Evolutionary conservation across 2,329 filamentous ascomycete genomes (phyloP), one percentile per base, ranked within the genome.

Genomic region (Blastomyces silverae): DNA sequence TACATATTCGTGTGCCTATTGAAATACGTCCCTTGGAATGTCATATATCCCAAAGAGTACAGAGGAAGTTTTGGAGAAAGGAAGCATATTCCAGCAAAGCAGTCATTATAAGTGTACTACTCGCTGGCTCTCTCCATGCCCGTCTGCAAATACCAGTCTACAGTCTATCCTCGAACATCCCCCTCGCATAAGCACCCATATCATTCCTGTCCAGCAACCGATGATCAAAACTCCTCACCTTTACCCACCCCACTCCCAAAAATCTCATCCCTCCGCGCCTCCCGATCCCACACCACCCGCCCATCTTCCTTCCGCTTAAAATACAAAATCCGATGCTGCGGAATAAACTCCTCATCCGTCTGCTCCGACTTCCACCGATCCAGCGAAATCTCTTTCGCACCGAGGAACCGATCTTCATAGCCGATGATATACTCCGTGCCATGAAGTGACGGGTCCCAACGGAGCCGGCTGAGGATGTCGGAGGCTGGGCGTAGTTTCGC

Each of bases 281-380:
- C 75, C 52, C 82, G 75, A 69, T 84, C 81, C 82, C 83, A 85
- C 1, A 85, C 76, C 44, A 79, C 69, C 31, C 78, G 76, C 22
- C 73, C 77, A 59, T 75, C 69, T 6, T 69, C 70, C 42, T 71
- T 73, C 66, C 76, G 76, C 67, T 78, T 80, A 67, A 84, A 80
- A 66, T 82, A 81, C 64, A 81, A 66, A 22, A 85, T 80, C 2
- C 83, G 77, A 72, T 85, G 82, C 67, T 81, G 78, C 2, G 83
- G 83, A 64, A 85, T 83, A 64, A 84, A 85, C 58, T 85, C 82
- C 65, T 84, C 82, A 37, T 84, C 73, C 11, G 82, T 84, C 42
- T 79, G 78, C 59, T 83, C 82, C 22, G 75, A 79, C 69, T 83
- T 81, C 83, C 83, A 85, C n/a, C 74, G 76, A 57, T 78, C 76